Base-by-base conservation (phyloP, 306 rosid species). In the Styphnolobium japonicum region DNA sequence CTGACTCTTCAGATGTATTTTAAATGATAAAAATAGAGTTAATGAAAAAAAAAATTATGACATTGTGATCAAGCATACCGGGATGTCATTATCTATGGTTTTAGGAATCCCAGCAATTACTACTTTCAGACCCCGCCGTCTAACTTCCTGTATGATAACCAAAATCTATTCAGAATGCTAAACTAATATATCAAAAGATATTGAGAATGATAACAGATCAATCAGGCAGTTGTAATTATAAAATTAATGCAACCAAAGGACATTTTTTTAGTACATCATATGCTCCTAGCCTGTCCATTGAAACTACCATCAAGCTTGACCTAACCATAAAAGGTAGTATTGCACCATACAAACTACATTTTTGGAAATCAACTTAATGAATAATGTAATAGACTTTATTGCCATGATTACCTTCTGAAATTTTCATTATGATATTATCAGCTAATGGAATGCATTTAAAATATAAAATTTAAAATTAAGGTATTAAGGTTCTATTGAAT, bases 21-120 rank as follows among this genome's bases (percentile, higher is more conserved):
- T 72, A 63, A 82, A 83, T 29, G 78, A 37, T 52, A 45, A 21
- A 18, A 46, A 39, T 31, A 56, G 12, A 70, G 27, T 67, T 78
- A 19, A 36, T 23, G 21, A 36, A 25, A 43, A 46, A 75, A 66
- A 27, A 37, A 37, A 64, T 6, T 43, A 39, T 23, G 57, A 67
- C 46, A 45, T 14, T 40, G 70, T 33, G 62, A 66, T 48, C 36
- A 66, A 61, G 83, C 67, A 71, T 91, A 95, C 99, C 79, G 94
- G 97, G 55, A 95, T 95, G 80, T 95, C 99, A 60, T 95, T 95
- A 76, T 95, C 99, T 31, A 95, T 95, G 85, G 99, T 95, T 85
- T 95, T 95, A 27, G 99, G 99, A 86, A 95, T 89, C 62, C 99
- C 99, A 58, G 84, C 94, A 58, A 95, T 86, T 11, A 60, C 90